These are phyloP conservation scores for Colletotrichum kahawae DNA, from an alignment of 2,329 filamentous ascomycete species.

Conservation along the genomic window DNA sequence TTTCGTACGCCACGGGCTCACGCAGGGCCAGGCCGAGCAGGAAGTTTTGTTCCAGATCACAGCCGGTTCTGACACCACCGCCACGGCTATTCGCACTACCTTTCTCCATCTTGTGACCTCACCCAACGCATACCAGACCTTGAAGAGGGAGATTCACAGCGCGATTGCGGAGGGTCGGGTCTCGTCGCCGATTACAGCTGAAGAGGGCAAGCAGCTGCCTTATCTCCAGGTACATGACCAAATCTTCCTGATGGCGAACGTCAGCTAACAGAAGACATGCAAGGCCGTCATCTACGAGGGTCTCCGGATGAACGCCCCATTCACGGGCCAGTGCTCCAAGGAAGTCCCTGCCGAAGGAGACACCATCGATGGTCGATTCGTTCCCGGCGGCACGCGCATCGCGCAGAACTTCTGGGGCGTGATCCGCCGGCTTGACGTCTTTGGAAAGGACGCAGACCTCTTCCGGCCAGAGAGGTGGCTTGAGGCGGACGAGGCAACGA, in stretches of 20 bases:
- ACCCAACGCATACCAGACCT: slow-evolving; percentile 45
- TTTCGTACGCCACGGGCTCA: slow-evolving; percentile 49
- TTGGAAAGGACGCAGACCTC: slow-evolving; percentile 42
- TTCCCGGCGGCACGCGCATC: slow-evolving; percentile 35
- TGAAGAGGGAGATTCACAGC: slow-evolving; percentile 51
- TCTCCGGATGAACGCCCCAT: slow-evolving; percentile 43
- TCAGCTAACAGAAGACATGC: slow-evolving; percentile 30
- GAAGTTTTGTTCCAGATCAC: slow-evolving; percentile 31
- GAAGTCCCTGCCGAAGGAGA: slow-evolving; percentile 32
- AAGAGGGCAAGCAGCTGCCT: slow-evolving; percentile 33
- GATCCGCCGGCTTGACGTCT: slow-evolving; percentile 39
- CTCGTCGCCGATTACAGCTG: slow-evolving; percentile 32
- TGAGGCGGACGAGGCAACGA: slow-evolving; percentile 31
- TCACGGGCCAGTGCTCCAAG: slow-evolving; percentile 31
- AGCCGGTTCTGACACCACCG: slow-evolving; percentile 54
- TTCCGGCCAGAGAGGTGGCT: slow-evolving; percentile 57
- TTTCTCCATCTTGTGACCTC: slow-evolving; percentile 53
- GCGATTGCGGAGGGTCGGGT: slow-evolving; percentile 33
- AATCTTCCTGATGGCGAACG: not conserved
- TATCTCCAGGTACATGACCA: slow-evolving; percentile 47
- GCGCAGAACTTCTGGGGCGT: slow-evolving; percentile 43
- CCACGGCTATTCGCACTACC: slow-evolving; percentile 52
- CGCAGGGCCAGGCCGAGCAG: slow-evolving; percentile 31
- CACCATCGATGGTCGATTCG: slow-evolving; percentile 27
- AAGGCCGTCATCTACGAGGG: slow-evolving; percentile 48